Percentiles rank a stretch among this genome's conserved stretches.
These are phyloP conservation scores for Yamagishiella unicocca DNA, from an alignment of 139 green algal genomes.

Conservation along the genomic window DNA sequence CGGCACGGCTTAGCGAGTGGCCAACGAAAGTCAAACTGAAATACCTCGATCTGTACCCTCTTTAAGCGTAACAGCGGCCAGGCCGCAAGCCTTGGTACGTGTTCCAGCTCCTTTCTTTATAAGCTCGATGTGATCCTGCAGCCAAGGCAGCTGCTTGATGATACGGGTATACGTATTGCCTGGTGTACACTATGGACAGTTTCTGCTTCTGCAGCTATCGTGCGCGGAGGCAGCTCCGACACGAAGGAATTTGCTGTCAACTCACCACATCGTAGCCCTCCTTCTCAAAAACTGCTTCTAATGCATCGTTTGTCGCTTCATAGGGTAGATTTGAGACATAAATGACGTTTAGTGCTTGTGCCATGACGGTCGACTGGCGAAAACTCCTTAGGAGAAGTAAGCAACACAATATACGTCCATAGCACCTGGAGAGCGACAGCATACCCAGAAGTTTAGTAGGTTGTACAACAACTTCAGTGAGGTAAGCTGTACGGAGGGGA, in stretches of 20 bases:
- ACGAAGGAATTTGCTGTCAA: background rate
- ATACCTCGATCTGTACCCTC: constrained; percentile 1
- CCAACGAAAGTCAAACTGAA: too few relatives aligned
- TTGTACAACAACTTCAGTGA: too few relatives aligned
- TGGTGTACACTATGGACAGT: too few relatives aligned
- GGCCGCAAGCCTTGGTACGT: constrained; percentile 28
- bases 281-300: constrained; percentile 33
- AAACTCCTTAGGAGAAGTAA: too few relatives aligned
- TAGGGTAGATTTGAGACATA: constrained; percentile 32
- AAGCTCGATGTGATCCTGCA: constrained; percentile 38
- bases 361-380: too few relatives aligned
- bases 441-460: too few relatives aligned
- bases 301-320: constrained; percentile 4
- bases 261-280: constrained; percentile 13
- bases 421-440: too few relatives aligned
- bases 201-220: background rate
- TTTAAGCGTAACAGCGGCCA: constrained; percentile 13
- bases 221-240: background rate
- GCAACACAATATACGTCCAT: too few relatives aligned
- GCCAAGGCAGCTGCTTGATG: too few relatives aligned
- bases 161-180: too few relatives aligned
- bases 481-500: too few relatives aligned
- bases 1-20: too few relatives aligned
- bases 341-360: background rate
- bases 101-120: constrained; percentile 30